Conservation (phyloP, 352 stramenopile species). For the Elongisporangium anandrum region DNA sequence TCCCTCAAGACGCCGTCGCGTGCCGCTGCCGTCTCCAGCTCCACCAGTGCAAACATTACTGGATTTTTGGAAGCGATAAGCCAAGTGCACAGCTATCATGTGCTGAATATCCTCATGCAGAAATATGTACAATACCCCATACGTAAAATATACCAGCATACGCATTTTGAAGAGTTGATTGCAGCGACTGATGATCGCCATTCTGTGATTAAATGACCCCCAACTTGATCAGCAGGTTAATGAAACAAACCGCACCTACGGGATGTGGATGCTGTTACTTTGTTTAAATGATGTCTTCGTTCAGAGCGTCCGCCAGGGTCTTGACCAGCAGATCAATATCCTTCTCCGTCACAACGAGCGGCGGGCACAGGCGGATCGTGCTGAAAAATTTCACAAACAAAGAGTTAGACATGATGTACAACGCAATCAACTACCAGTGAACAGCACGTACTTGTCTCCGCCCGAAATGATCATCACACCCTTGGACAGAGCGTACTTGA, state of each 20-base stretch:
- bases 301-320: slow-evolving; percentile 60
- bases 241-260: neutral
- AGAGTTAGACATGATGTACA: slow-evolving; percentile 2
- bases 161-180: neutral
- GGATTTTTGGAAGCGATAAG: slow-evolving; percentile 30
- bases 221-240: neutral
- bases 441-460: slow-evolving; percentile 64
- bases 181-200: neutral
- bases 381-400: slow-evolving; percentile 18
- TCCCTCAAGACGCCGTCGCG: neutral
- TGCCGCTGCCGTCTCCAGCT: neutral
- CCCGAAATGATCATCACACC: slow-evolving; percentile 79
- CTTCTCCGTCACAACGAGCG: slow-evolving; percentile 75
- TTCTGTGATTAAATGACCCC: neutral
- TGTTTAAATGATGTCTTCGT: slow-evolving; percentile 48
- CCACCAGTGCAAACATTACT: slow-evolving; percentile 25
- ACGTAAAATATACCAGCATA: neutral
- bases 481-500: slow-evolving; percentile 71
- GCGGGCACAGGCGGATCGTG: slow-evolving; percentile 77
- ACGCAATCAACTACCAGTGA: neutral
- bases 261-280: neutral
- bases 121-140: neutral
- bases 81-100: too few relatives aligned
- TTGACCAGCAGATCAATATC: slow-evolving; percentile 73
- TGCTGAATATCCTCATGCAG: too few relatives aligned